These are phyloP conservation scores for Apiospora rasikravindrae DNA, from an alignment of 2,329 filamentous ascomycete species.

Conservation along the genomic window DNA sequence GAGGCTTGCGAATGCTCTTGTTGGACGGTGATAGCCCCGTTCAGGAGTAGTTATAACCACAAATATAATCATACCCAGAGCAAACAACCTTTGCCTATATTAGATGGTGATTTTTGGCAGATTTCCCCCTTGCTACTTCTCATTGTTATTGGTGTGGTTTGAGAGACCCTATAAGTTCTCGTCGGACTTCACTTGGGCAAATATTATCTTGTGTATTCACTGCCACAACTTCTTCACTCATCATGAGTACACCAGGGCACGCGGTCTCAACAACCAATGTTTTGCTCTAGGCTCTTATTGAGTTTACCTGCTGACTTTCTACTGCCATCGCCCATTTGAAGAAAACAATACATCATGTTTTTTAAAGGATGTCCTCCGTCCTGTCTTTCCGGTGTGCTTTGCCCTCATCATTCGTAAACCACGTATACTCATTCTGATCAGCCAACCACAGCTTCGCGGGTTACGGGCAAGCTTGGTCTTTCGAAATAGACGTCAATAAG, in stretches of 20 bases:
- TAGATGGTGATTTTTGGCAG: background rate
- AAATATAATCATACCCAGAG: slow-evolving; percentile 4
- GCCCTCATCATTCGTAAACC: background rate
- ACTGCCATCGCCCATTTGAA: background rate
- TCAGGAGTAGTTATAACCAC: background rate
- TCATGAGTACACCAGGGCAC: no score
- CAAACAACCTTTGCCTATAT: background rate
- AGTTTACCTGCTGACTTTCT: background rate
- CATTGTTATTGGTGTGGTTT: background rate
- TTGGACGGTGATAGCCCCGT: slow-evolving; percentile 29
- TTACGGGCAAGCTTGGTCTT: background rate
- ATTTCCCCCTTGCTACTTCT: background rate
- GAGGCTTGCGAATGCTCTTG: slow-evolving; percentile 52
- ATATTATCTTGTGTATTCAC: no score
- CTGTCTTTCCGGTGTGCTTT: background rate
- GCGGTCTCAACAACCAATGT: background rate
- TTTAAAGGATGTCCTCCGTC: background rate
- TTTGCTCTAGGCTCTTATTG: background rate
- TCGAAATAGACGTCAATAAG: background rate
- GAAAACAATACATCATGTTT: background rate
- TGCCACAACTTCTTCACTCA: background rate
- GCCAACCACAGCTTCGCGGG: background rate
- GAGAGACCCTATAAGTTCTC: background rate
- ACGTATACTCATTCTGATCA: background rate
- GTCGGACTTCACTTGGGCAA: background rate